A percentile compares a stretch with the other conserved stretches of the same genome.
Conservation (phyloP, 208 protist species). For the Naegleria fowleri region DNA sequence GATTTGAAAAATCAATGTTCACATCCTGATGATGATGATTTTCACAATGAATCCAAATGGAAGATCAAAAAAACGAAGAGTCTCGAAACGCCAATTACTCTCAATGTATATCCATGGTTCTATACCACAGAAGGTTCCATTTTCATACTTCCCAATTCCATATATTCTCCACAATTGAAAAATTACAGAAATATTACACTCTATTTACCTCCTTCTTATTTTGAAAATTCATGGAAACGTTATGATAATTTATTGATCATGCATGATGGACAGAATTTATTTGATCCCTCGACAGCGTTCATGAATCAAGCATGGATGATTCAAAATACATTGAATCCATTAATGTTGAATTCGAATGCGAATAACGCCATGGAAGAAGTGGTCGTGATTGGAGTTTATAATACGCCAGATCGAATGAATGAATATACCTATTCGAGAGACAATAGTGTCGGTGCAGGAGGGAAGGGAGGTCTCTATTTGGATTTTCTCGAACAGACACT, state of each 20-base stretch:
- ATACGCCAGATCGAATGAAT: slow-evolving; percentile 30
- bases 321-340: slow-evolving; percentile 9
- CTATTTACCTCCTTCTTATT: slow-evolving; percentile 29
- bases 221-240: slow-evolving; percentile 18
- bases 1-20: too few relatives aligned
- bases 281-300: slow-evolving; percentile 13
- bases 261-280: slow-evolving; percentile 35
- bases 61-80: too few relatives aligned
- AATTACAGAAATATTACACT: slow-evolving; percentile 1
- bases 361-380: slow-evolving; percentile 20
- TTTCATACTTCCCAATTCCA: neutral
- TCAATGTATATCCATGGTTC: neutral
- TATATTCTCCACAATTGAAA: neutral
- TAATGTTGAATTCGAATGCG: neutral
- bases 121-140: neutral
- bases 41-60: too few relatives aligned
- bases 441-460: neutral
- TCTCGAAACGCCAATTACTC: neutral
- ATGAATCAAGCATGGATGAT: slow-evolving; percentile 6
- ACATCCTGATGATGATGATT: too few relatives aligned
- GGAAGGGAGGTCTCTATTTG: slow-evolving; percentile 29
- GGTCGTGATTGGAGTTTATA: slow-evolving; percentile 17
- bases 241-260: slow-evolving; percentile 21
- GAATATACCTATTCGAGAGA: slow-evolving; percentile 30
- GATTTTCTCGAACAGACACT: slow-evolving; percentile 24